Evolutionary conservation across 2,329 filamentous ascomycete genomes (phyloP), one percentile per base, ranked within the genome.

Genomic region (Calonectria naviculata): DNA sequence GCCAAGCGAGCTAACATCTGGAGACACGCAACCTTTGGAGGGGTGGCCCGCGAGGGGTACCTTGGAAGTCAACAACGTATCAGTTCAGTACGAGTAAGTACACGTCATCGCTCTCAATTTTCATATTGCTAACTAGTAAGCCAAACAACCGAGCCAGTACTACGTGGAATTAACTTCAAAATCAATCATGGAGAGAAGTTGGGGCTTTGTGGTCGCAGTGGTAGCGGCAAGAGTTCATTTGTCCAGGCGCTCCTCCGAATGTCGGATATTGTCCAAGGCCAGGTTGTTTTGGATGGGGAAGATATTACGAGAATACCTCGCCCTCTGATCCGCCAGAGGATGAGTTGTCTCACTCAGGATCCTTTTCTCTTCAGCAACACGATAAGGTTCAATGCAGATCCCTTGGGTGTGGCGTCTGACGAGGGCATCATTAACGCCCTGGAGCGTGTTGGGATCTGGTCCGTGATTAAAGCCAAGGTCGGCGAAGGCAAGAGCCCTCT

Each of bases 291-390:
- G 17, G 88, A 90, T 54, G 84, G 83, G 2, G 71, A 87, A 15
- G 84, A 88, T 44, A 76, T 81, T 1, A 70, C 76, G 3, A 70
- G 6, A 4, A 24, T 83, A 5, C 78, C 81, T 0, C 75, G 80
- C 8, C 65, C 74, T 5, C 17, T 77, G 28, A 68, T 82, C 24
- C 81, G 82, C 10, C 71, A 79, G 13, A 75, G 73, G 5, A 78
- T 90, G 12, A 85, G 85, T 46, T 84, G 84, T 9, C 77, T 90
- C 8, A 86, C 89, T 0, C 89, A 90, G 79, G 89, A 90, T 38
- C 83, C 87, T 0, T 84, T 89, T 65, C 83, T 89, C 21, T 83
- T 90, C 28, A 83, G 83, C 2, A 87, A 87, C 19, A 87, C 81
- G 0, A 80, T 91, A 0, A 83, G 87, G 0, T 80, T 82, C n/a